These are phyloP conservation scores for Cercospora sp. DNA, from an alignment of 2,329 filamentous ascomycete genomes.

Conservation along the genomic window DNA sequence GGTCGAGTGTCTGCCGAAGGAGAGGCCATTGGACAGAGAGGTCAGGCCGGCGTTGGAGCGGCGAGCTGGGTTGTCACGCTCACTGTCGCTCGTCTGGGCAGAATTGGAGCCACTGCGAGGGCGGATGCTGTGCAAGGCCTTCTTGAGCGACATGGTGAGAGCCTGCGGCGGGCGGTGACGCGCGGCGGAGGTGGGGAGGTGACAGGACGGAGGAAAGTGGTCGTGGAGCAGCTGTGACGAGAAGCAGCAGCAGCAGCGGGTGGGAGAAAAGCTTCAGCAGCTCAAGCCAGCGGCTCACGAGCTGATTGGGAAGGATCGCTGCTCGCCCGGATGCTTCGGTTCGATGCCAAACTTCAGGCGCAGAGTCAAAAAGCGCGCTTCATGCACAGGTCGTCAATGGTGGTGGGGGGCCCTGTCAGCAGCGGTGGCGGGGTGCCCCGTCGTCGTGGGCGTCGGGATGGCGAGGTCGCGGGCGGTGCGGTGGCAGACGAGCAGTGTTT, in stretches of 20 bases:
- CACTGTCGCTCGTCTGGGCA: conserved; percentile 25
- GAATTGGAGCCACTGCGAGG: conserved; percentile 37
- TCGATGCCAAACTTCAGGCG: not conserved
- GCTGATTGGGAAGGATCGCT: conserved; percentile 3
- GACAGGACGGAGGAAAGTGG: not conserved
- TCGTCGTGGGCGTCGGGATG: not conserved
- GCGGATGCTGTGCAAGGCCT: conserved; percentile 49
- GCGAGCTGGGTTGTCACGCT: conserved; percentile 24
- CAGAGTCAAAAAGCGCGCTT: not conserved
- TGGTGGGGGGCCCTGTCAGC: not conserved
- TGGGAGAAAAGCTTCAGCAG: conserved; percentile 4
- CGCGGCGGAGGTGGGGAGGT: not conserved
- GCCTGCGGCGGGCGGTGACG: not conserved
- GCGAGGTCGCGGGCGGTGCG: not conserved
- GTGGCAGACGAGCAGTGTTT: not conserved
- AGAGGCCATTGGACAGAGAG: conserved; percentile 32
- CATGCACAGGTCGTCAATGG: not conserved
- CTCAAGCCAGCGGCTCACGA: not conserved
- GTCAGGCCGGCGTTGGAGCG: conserved; percentile 32
- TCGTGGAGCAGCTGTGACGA: not conserved
- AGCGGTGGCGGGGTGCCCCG: not conserved
- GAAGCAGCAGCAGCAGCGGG: not conserved
- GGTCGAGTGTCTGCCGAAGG: conserved; percentile 25
- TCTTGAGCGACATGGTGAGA: conserved; percentile 46
- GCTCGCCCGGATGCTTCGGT: conserved; percentile 12